These are phyloP conservation scores for Groenewaldozyma sp. DNA, from an alignment of 1,139 yeast species.

Conservation along the genomic window DNA sequence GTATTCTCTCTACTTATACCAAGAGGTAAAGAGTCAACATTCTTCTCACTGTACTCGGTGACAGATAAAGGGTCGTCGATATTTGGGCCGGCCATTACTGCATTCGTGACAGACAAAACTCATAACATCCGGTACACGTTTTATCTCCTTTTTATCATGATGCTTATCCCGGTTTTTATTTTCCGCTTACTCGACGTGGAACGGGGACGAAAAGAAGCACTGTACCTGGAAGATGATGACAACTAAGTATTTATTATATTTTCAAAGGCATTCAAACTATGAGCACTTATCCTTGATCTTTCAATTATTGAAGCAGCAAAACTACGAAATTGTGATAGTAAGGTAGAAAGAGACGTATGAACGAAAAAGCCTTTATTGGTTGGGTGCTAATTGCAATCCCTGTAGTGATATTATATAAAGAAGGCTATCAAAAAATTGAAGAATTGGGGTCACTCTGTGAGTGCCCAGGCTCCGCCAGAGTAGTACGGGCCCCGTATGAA, in stretches of 20 bases:
- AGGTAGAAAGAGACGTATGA: no score
- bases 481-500: no score
- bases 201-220: slow-evolving; percentile 39
- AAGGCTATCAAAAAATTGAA: no score
- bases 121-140: slow-evolving; percentile 63
- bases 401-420: no score
- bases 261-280: no score
- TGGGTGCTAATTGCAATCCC: no score
- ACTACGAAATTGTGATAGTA: no score
- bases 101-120: slow-evolving; percentile 54
- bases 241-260: not conserved
- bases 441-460: no score
- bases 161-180: slow-evolving; percentile 45
- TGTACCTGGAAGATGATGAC: slow-evolving; percentile 16
- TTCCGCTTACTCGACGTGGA: slow-evolving; percentile 43
- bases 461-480: no score
- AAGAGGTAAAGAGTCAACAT: slow-evolving; percentile 57
- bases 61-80: slow-evolving; percentile 71
- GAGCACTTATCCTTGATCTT: no score
- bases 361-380: no score
- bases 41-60: slow-evolving; percentile 59
- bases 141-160: slow-evolving; percentile 44
- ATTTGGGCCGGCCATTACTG: slow-evolving; percentile 58
- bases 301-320: no score
- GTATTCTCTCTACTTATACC: slow-evolving; percentile 58